Evolutionary conservation across 1,284 basidiomycete genomes (phyloP), one percentile per base, ranked within the genome.

Genomic region (Sphaerobolus stellatus): DNA sequence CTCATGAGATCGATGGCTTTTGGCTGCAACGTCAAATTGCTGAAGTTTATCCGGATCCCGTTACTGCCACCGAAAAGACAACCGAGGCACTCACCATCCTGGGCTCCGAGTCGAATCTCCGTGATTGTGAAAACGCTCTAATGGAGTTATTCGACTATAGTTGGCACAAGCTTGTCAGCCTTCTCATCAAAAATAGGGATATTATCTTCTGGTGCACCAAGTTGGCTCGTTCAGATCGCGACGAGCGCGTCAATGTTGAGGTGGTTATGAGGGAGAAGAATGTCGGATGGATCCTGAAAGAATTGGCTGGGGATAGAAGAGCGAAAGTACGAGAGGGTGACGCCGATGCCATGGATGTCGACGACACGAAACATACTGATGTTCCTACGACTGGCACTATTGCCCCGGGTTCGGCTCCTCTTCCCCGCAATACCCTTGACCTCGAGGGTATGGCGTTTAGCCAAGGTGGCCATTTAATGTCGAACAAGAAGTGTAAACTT

Each of bases 251-350:
- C 54, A 94, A 99, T 65, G 82, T 98, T 33, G 94, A 99, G 72
- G 97, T 99, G 2, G 93, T 92, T 0, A 99, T 99, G 96, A 82
- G 97, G 46, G 97, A 99, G 75, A 95, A 93, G 72, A 94, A 92
- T 20, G 84, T 95, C 2, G 94, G 92, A 2, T 98, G 94, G 94
- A 98, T 99, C 67, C 69, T 98, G 52, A 86, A 92, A 52, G 92
- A 94, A 56, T 78, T 99, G 4, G 79, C 84, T 22, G 91, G 93
- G 2, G 91, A 90, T 60, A 76, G 89, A 20, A 82, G 84, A 60
- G 71, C 80, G 3, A 82, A 83, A 62, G 62, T 67, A 14, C 71
- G 64, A 5, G 27, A 44, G 36, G 45, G 36, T 28, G 53, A 54
- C 24, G 62, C 62, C 24, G 75, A 89, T 47, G 81, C 82, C 0